Conservation (phyloP, 495 filamentous ascomycete genomes). For the Xylaria venustula region DNA sequence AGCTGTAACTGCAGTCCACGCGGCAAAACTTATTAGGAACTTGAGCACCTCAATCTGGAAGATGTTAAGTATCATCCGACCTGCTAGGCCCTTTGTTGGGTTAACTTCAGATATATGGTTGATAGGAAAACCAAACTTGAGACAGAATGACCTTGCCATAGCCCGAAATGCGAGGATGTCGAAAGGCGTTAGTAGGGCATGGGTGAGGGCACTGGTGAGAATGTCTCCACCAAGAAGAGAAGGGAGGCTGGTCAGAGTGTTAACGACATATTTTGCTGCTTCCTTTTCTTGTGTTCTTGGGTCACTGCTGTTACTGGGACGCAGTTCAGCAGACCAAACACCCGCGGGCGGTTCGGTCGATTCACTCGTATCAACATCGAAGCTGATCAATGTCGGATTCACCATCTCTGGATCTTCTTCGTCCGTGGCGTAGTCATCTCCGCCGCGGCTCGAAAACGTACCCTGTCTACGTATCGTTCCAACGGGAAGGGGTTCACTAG, state of each 20-base stretch:
- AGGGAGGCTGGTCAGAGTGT: slow-evolving; percentile 35
- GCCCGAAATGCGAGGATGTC: slow-evolving; percentile 27
- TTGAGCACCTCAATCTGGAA: slow-evolving; percentile 33
- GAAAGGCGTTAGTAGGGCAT: slow-evolving; percentile 33
- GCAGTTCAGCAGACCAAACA: slow-evolving; percentile 57
- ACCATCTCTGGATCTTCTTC: slow-evolving; percentile 51
- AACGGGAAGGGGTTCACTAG: slow-evolving; percentile 25
- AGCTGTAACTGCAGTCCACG: slow-evolving; percentile 31
- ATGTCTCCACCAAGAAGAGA: slow-evolving; percentile 36
- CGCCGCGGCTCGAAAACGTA: slow-evolving; percentile 29
- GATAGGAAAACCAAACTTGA: slow-evolving; percentile 23
- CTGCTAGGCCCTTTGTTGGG: slow-evolving; percentile 18
- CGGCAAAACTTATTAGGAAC: slow-evolving; percentile 28
- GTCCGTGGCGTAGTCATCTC: slow-evolving; percentile 44
- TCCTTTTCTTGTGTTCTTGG: slow-evolving; percentile 20
- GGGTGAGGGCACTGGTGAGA: slow-evolving; percentile 29
- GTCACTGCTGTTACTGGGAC: slow-evolving; percentile 39
- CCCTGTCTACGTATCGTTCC: slow-evolving; percentile 31
- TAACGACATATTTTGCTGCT: slow-evolving; percentile 37
- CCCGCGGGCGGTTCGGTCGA: slow-evolving; percentile 39
- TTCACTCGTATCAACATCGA: slow-evolving; percentile 55
- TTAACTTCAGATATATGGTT: slow-evolving; percentile 19
- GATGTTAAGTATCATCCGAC: slow-evolving; percentile 30
- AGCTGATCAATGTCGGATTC: slow-evolving; percentile 54
- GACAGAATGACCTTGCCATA: slow-evolving; percentile 27